Base-by-base conservation (phyloP, 192 early-diverging fungal species). In the Coemansia sp. region DNA sequence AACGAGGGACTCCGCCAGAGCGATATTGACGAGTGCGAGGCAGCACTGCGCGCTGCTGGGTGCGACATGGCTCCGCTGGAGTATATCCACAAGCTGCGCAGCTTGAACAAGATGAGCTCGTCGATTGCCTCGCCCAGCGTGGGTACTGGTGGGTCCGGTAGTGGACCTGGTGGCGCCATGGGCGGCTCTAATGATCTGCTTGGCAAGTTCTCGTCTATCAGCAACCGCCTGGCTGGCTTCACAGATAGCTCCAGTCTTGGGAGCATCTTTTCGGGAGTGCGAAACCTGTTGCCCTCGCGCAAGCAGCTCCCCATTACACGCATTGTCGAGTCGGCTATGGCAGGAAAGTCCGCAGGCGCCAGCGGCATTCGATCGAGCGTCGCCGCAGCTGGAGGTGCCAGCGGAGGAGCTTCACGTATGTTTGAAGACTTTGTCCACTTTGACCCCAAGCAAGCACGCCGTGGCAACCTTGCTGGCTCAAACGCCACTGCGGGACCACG, bases 201-300 rank as follows among this genome's bases (percentile, higher is more conserved):
- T 43, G 83, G 83, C 72, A 87, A 91, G 43, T 90, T 94, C 44
- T 88, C 89, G 41, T 88, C 85, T 11, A 91, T 94, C 76, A 83
- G 92, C 87, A 88, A 50, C 55, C 75, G 76, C 78, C 71, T 94
- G n/a, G 90, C 91, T 1, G 92, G 93, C 58, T 87, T 90, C 43
- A 91, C 89, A 12, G 84, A 90, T 40, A 89, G 87, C 65, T 88
- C 89, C 36, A 90, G 90, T 38, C 85, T 94, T 49, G 89, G 92
- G 38, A 90, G 90, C 65, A 79, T 92, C 44, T 75, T 93, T 68
- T 90, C 95, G 7, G 95, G 95, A 6, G 97, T 99, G 16, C 94
- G 95, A 77, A 99, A 98, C 77, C 87, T 99, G 60, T 82, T 99
- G 47, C 96, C 97, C 0, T 89, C 93, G 5, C 88, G 90, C 57